phyloP scores from a whole-genome alignment of 305 asterid species.

The Fraxinus sp. region DNA sequence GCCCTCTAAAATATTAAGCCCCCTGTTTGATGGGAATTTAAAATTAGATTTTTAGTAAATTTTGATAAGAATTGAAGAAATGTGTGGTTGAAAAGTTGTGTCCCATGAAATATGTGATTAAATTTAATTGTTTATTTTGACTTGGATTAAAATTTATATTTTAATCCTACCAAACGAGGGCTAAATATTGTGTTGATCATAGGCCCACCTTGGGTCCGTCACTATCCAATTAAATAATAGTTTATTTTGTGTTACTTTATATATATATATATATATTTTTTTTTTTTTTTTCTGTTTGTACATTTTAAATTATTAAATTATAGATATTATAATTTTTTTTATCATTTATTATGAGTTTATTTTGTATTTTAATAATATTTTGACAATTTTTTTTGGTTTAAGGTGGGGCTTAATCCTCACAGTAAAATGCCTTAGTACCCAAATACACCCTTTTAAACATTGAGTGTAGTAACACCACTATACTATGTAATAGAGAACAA shows the following conservation, averaged over 20 bases:
- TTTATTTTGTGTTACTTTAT: background rate
- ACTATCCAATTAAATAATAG: background rate
- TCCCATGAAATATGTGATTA: background rate
- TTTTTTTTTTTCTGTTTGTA: background rate
- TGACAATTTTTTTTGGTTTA: too few species aligned
- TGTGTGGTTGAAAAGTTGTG: background rate
- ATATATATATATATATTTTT: too few species aligned
- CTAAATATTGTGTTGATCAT: background rate
- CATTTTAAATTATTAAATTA: too few species aligned
- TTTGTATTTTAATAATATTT: background rate
- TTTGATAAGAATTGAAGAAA: background rate
- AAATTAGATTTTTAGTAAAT: too few species aligned
- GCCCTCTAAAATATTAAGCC: too few species aligned
- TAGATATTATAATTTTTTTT: too few species aligned
- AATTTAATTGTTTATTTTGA: too few species aligned
- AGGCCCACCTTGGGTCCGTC: background rate
- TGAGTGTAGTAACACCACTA: background rate
- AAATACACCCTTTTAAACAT: background rate
- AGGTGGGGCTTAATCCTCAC: background rate
- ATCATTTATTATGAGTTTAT: background rate
- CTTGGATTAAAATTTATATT: too few species aligned
- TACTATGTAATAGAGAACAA: background rate
- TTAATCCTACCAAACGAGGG: background rate
- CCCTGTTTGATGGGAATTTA: too few species aligned
- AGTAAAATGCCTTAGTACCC: background rate